phyloP scores from a whole-genome alignment of 2,329 filamentous ascomycete genomes.

The Aspergillus phoenicis region DNA sequence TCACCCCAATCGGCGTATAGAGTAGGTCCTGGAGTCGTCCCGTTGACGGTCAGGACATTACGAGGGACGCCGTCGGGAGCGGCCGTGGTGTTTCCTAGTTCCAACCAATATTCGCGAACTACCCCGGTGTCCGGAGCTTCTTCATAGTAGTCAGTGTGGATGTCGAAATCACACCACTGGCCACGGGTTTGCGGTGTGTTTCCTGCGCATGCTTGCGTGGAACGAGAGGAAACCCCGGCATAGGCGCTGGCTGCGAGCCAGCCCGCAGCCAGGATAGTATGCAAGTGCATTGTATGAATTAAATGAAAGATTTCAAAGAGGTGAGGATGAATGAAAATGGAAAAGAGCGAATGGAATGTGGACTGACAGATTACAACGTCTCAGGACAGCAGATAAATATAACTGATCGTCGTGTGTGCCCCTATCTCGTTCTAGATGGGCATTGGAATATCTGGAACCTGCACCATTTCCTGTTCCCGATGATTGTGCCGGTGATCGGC shows the following conservation, averaged over 20 bases:
- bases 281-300: background rate
- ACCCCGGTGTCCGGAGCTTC: constrained; percentile 19
- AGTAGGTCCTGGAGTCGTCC: constrained; percentile 66
- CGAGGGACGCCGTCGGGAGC: constrained; percentile 34
- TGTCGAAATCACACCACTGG: constrained; percentile 20
- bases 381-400: no score
- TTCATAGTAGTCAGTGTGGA: constrained; percentile 39
- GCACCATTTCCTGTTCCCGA: no score
- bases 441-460: no score
- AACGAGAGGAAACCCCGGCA: background rate
- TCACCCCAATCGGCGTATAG: constrained; percentile 68
- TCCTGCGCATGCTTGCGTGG: background rate
- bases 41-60: constrained; percentile 60
- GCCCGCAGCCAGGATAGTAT: background rate
- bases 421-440: no score
- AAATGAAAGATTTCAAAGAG: background rate
- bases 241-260: background rate
- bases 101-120: constrained; percentile 21
- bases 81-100: constrained; percentile 16
- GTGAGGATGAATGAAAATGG: no score
- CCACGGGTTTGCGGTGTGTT: background rate
- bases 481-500: no score
- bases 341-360: no score
- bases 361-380: no score
- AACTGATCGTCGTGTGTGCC: no score